Evolutionary conservation across 2,329 filamentous ascomycete species (phyloP).

Genomic region (Arthrinium phaeospermum): DNA sequence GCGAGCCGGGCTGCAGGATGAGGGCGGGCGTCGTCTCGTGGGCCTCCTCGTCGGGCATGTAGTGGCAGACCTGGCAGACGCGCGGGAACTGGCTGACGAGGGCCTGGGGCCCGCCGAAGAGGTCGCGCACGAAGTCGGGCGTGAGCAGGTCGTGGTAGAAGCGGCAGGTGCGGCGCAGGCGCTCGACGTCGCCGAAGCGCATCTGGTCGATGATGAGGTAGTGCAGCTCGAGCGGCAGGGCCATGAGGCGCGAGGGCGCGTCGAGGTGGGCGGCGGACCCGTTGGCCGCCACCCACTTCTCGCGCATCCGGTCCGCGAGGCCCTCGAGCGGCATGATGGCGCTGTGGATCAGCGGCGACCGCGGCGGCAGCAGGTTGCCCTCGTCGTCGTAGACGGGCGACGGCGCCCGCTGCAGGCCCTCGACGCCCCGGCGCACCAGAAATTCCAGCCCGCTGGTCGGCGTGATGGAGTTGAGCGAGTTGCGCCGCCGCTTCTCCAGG

Average conservation of each 20-base stretch:
- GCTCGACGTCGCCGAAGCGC: slow-evolving; percentile 49
- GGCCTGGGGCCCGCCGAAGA: slow-evolving; percentile 42
- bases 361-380: slow-evolving; percentile 18
- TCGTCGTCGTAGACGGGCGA: slow-evolving; percentile 17
- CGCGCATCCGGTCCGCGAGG: slow-evolving; percentile 25
- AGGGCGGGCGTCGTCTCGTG: slow-evolving; percentile 34
- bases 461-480: slow-evolving; percentile 22
- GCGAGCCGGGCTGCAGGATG: slow-evolving; percentile 38
- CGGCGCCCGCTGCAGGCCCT: neutral
- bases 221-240: slow-evolving; percentile 49
- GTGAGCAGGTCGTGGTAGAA: slow-evolving; percentile 43
- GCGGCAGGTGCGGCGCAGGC: slow-evolving; percentile 47
- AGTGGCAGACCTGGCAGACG: slow-evolving; percentile 49
- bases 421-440: slow-evolving; percentile 22
- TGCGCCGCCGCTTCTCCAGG: neutral
- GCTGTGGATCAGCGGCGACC: slow-evolving; percentile 21
- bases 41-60: slow-evolving; percentile 29
- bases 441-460: slow-evolving; percentile 24
- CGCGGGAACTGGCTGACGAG: slow-evolving; percentile 39
- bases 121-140: slow-evolving; percentile 40
- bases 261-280: slow-evolving; percentile 14
- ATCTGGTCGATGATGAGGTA: slow-evolving; percentile 47
- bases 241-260: slow-evolving; percentile 34
- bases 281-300: slow-evolving; percentile 18
- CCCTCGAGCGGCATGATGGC: slow-evolving; percentile 22